Evolutionary conservation across 495 filamentous ascomycete genomes (phyloP).

Genomic region (Astrocystis sublimbata): DNA sequence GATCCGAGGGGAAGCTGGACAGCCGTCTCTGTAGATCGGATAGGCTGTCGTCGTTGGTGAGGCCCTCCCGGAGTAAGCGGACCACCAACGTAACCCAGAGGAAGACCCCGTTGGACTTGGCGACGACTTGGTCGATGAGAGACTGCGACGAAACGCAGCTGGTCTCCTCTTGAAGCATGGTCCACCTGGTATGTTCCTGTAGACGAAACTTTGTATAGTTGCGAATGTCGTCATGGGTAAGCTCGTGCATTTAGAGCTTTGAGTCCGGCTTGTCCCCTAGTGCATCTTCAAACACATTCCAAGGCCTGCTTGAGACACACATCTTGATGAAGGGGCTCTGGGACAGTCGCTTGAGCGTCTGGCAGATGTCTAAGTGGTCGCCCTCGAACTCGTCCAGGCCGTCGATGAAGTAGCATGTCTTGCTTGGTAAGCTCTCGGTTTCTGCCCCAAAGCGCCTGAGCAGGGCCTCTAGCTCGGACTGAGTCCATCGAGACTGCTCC

Average conservation of each 20-base stretch:
- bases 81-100: conserved; percentile 42
- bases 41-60: conserved; percentile 27
- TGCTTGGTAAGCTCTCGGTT: too few relatives aligned
- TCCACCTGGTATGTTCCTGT: conserved; percentile 9
- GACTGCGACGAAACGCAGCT: too few relatives aligned
- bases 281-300: conserved; percentile 44
- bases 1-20: conserved; percentile 21
- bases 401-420: conserved; percentile 31
- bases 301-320: conserved; percentile 54
- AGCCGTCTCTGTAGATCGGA: conserved; percentile 23
- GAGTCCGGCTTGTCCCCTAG: conserved; percentile 29
- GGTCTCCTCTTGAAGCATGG: neutral
- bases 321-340: conserved; percentile 40
- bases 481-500: too few relatives aligned
- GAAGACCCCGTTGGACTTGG: conserved; percentile 43
- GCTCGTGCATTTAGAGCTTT: conserved; percentile 24
- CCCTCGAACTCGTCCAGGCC: conserved; percentile 31
- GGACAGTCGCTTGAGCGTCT: neutral
- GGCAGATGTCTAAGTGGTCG: conserved; percentile 21
- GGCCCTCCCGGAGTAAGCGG: conserved; percentile 19
- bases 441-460: too few relatives aligned
- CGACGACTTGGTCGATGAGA: conserved; percentile 32
- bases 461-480: too few relatives aligned
- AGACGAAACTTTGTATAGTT: conserved; percentile 25
- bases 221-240: conserved; percentile 36